Conservation (phyloP, 2,329 filamentous ascomycete genomes). For the Arachnopeziza araneosa region DNA sequence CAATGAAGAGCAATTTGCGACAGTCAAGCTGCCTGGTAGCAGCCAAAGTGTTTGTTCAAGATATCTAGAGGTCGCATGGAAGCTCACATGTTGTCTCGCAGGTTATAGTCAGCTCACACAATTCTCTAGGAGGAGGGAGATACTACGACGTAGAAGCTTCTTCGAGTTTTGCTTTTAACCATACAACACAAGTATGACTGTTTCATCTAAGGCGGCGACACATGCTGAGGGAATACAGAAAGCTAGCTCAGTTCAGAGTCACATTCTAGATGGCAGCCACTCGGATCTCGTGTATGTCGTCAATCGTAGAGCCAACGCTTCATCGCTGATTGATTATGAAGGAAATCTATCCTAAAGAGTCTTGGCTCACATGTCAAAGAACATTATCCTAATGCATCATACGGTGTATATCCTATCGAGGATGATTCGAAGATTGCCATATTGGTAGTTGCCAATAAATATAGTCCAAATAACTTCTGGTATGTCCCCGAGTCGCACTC, state of each 20-base stretch:
- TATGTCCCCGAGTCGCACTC: slow-evolving; percentile 33
- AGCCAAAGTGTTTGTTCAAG: slow-evolving; percentile 60
- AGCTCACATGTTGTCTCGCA: slow-evolving; percentile 30
- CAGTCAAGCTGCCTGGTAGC: slow-evolving; percentile 82
- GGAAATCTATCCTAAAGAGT: slow-evolving; percentile 78
- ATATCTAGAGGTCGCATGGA: not conserved
- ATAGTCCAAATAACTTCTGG: slow-evolving; percentile 98
- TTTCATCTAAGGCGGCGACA: not conserved
- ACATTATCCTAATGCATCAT: slow-evolving; percentile 78
- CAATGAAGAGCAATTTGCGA: slow-evolving; percentile 90
- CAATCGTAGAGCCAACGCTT: not conserved
- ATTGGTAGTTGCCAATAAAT: slow-evolving; percentile 89
- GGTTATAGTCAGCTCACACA: slow-evolving; percentile 81
- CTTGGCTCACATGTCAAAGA: slow-evolving; percentile 73
- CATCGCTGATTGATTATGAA: slow-evolving; percentile 32
- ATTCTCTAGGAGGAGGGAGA: slow-evolving; percentile 69
- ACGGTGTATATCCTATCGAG: slow-evolving; percentile 77
- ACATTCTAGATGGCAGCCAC: slow-evolving; percentile 71
- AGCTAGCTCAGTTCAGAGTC: slow-evolving; percentile 75
- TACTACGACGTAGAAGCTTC: slow-evolving; percentile 90
- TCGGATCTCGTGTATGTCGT: slow-evolving; percentile 70
- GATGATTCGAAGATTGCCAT: slow-evolving; percentile 72
- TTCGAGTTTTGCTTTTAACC: slow-evolving; percentile 85
- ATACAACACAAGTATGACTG: slow-evolving; percentile 61
- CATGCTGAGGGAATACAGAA: slow-evolving; percentile 47